Evolutionary conservation across 225 moss, liverwort and hornwort species (phyloP), one percentile per base, ranked within the genome.

Genomic region (Physcomitrellopsis africana): DNA sequence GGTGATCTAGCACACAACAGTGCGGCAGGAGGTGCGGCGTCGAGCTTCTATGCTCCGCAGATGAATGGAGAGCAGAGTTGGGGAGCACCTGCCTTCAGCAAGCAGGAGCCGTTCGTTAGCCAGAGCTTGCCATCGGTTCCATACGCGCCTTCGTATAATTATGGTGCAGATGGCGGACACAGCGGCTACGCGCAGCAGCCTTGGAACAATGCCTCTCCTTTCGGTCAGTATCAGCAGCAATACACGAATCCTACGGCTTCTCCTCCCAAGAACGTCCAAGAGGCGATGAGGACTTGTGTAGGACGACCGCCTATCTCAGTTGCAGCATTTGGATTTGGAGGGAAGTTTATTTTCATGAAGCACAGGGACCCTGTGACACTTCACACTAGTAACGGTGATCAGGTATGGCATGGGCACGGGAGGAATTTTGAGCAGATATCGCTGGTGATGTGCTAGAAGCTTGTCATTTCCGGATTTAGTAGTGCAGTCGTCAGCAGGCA

Each of bases 341-440:
- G 95, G 0, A 92, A 86, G 67, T 78, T 95, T 46, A 69, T 90
- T 29, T 77, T 88, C n/a, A 88, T 95, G 95, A 95, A 95, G 78
- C 85, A 87, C 2, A 91, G 84, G 72, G 89, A 93, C 77, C 85
- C 87, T 67, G 75, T 89, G 57, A 93, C 85, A 63, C 91, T 95
- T 10, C 89, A 90, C 69, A 86, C 91, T 19, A 91, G 83, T 81
- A 86, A 93, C 77, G 91, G 88, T 52, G 86, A 85, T 73, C 91
- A 95, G 91, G 92, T 93, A 57, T 66, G 67, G 26, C 17, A 37
- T 32, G 43, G 14, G 12, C 14, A 59, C 13, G 2, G 3, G 6
- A 29, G 81, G 20, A 64, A 11, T 44, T 13, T 55, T 19, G 43
- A 45, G 63, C 63, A 45, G 45, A 45, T 44, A 22, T 23, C 10